Conservation (phyloP, 306 rosid species). For the Prinsepia uniflora region DNA sequence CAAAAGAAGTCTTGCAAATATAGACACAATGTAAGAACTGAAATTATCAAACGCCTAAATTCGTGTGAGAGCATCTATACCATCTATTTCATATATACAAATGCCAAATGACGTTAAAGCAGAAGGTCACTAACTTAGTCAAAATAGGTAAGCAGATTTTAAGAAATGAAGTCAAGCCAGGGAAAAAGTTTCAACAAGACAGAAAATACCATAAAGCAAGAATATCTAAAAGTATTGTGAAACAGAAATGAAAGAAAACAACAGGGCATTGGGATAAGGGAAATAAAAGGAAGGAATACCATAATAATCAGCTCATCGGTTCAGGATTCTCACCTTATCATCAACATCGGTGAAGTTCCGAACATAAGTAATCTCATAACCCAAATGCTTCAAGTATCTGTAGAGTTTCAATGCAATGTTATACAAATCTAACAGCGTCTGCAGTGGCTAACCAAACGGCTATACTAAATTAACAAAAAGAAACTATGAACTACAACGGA, state of each 20-base stretch:
- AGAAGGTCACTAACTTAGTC: not conserved
- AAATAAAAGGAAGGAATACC: not conserved
- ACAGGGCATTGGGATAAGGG: not conserved
- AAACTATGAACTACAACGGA: not conserved
- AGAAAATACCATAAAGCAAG: not conserved
- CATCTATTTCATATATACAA: not conserved
- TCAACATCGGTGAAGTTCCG: slow-evolving; percentile 97
- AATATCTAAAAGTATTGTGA: not conserved
- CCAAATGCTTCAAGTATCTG: slow-evolving; percentile 71
- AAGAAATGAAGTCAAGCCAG: not conserved
- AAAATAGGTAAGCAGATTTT: not conserved
- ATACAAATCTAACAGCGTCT: not conserved
- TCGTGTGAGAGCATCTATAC: not conserved
- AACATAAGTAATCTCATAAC: slow-evolving; percentile 85
- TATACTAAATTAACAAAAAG: not conserved
- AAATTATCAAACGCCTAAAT: not conserved
- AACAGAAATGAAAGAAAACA: not conserved
- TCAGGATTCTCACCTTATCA: slow-evolving; percentile 68
- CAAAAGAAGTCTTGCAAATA: too few relatives aligned
- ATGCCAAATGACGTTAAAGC: not conserved
- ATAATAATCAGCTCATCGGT: not conserved
- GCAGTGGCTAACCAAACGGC: not conserved
- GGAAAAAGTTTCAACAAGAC: not conserved
- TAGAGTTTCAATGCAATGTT: slow-evolving; percentile 21
- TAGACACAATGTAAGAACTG: not conserved